Percentiles rank a stretch among this genome's conserved stretches.
Conservation (phyloP, 495 filamentous ascomycete species). For the Hypoxylon trugodes region DNA sequence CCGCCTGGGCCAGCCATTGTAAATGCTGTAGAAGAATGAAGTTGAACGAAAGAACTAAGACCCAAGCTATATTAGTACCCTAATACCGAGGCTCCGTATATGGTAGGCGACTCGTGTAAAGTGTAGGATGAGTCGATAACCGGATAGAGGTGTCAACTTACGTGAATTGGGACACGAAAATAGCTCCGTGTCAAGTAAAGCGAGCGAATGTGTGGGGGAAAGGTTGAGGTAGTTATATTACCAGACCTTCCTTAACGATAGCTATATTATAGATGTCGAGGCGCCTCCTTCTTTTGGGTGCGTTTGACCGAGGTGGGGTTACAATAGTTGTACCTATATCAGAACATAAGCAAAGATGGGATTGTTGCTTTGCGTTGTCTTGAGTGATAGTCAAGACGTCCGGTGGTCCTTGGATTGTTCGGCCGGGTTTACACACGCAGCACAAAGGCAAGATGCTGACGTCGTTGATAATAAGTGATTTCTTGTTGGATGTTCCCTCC, state of each 20-base stretch:
- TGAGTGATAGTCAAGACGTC: slow-evolving; percentile 12
- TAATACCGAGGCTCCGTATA: slow-evolving; percentile 8
- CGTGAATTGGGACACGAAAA: slow-evolving; percentile 51
- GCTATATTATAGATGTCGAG: slow-evolving; percentile 23
- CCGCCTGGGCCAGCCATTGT: slow-evolving; percentile 77
- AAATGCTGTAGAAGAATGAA: slow-evolving; percentile 43
- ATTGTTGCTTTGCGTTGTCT: slow-evolving; percentile 15
- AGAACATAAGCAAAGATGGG: slow-evolving; percentile 29
- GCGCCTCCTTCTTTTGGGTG: slow-evolving; percentile 29
- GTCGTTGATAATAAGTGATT: slow-evolving; percentile 20
- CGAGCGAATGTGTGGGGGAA: slow-evolving; percentile 50
- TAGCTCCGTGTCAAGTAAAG: slow-evolving; percentile 44
- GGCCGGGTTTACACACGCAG: slow-evolving; percentile 21
- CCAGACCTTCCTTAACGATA: slow-evolving; percentile 33
- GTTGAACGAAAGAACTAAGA: slow-evolving; percentile 54
- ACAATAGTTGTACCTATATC: slow-evolving; percentile 32
- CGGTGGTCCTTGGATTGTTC: too few species aligned
- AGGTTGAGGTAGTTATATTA: slow-evolving; percentile 29
- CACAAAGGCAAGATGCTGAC: slow-evolving; percentile 21
- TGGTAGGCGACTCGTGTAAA: neutral
- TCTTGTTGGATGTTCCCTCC: slow-evolving; percentile 41
- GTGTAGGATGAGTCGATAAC: slow-evolving; percentile 6
- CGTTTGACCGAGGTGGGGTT: slow-evolving; percentile 26
- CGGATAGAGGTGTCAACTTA: slow-evolving; percentile 34
- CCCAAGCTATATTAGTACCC: slow-evolving; percentile 26